A percentile compares a stretch with the other conserved stretches of the same genome.
phyloP scores from a whole-genome alignment of 805 yeast species.

The Wickerhamomyces chambardii region DNA sequence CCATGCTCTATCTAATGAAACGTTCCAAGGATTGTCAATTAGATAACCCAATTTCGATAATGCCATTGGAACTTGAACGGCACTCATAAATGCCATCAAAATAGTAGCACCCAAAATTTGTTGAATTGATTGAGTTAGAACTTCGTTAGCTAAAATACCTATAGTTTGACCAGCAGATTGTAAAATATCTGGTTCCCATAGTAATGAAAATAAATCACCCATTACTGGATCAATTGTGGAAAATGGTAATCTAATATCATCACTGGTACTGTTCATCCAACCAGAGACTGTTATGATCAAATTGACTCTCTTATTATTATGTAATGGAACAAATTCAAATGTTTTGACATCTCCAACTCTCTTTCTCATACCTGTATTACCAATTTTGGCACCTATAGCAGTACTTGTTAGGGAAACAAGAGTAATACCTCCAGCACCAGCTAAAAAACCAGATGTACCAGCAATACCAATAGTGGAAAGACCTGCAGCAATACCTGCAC shows the following conservation, averaged over 20 bases:
- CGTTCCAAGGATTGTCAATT: slow-evolving; percentile 97
- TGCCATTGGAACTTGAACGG: slow-evolving; percentile 88
- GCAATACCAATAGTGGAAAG: slow-evolving; percentile 88
- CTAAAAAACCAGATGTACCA: slow-evolving; percentile 89
- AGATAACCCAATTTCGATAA: slow-evolving; percentile 82
- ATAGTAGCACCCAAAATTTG: slow-evolving; percentile 92
- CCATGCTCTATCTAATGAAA: slow-evolving; percentile 96
- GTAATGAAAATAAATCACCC: slow-evolving; percentile 88
- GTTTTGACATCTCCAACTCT: slow-evolving; percentile 91
- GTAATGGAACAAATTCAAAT: slow-evolving; percentile 88
- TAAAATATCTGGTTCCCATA: slow-evolving; percentile 99
- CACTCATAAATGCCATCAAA: slow-evolving; percentile 83
- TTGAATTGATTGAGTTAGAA: slow-evolving; percentile 86
- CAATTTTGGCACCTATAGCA: slow-evolving; percentile 84
- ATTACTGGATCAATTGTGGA: slow-evolving; percentile 95
- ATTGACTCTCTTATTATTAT: slow-evolving; percentile 83
- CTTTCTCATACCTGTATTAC: slow-evolving; percentile 73
- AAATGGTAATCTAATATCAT: slow-evolving; percentile 94
- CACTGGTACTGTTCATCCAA: slow-evolving; percentile 94
- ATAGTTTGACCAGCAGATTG: slow-evolving; percentile 95
- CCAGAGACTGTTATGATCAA: slow-evolving; percentile 87
- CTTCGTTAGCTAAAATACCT: slow-evolving; percentile 87
- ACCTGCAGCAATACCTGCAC: slow-evolving; percentile 98
- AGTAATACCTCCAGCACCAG: slow-evolving; percentile 96
- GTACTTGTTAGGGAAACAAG: slow-evolving; percentile 89